Conservation (phyloP, 2,329 filamentous ascomycete genomes). For the Spiromastix sp. region DNA sequence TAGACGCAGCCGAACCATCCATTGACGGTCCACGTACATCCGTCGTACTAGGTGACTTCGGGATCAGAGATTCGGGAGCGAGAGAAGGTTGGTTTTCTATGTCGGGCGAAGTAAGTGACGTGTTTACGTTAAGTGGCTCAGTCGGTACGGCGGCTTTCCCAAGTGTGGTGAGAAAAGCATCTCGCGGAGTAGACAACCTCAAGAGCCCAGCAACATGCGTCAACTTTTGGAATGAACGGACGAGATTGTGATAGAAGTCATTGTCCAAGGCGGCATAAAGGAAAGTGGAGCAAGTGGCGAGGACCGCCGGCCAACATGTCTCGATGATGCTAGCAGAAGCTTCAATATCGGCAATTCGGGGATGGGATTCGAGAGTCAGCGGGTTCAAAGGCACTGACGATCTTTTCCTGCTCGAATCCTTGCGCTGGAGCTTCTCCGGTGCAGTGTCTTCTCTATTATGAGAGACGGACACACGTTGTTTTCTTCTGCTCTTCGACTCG, state of each 20-base stretch:
- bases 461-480: conserved; percentile 23
- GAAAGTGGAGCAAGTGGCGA: conserved; percentile 93
- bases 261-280: conserved; percentile 84
- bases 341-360: conserved; percentile 59
- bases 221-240: conserved; percentile 88
- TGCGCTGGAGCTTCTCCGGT: conserved; percentile 19
- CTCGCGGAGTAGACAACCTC: conserved; percentile 71
- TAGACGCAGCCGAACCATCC: conserved; percentile 40
- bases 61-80: conserved; percentile 17
- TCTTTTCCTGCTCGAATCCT: conserved; percentile 14
- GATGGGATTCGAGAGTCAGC: conserved; percentile 61
- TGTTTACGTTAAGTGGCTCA: conserved; percentile 38
- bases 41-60: conserved; percentile 16
- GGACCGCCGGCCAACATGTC: conserved; percentile 87
- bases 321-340: conserved; percentile 76
- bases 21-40: conserved; percentile 18
- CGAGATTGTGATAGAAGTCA: conserved; percentile 85
- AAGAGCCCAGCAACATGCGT: conserved; percentile 88
- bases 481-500: conserved; percentile 48
- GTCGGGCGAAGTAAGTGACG: conserved; percentile 10
- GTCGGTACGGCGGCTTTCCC: conserved; percentile 88
- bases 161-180: conserved; percentile 88
- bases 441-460: conserved; percentile 26
- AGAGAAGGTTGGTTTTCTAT: conserved; percentile 16
- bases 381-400: conserved; percentile 63